Evolutionary conservation across 805 yeast species (phyloP).

Genomic region (Metschnikowia orientalis): DNA sequence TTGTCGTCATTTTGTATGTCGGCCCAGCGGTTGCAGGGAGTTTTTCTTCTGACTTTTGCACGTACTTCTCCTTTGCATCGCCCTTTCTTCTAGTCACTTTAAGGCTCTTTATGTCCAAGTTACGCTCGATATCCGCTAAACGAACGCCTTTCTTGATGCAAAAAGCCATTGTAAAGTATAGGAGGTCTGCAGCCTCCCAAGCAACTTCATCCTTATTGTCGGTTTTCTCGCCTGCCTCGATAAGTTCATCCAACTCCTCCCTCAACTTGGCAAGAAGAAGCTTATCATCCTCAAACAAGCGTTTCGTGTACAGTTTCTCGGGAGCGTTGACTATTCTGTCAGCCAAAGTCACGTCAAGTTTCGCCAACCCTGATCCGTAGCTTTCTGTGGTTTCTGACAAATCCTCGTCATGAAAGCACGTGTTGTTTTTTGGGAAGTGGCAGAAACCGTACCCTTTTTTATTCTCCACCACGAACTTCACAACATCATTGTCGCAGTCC

Average conservation of each 20-base stretch:
- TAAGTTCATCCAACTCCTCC: conserved; percentile 94
- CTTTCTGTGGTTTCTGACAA: conserved; percentile 38
- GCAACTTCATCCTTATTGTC: conserved; percentile 51
- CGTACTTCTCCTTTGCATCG: conserved; percentile 84
- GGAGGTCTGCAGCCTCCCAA: conserved; percentile 96
- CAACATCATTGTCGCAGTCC: conserved; percentile 92
- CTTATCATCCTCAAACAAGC: conserved; percentile 74
- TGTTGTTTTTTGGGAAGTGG: conserved; percentile 65
- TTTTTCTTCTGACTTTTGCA: conserved; percentile 11
- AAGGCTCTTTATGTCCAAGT: conserved; percentile 75
- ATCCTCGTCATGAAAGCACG: conserved; percentile 64
- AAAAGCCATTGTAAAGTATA: conserved; percentile 52
- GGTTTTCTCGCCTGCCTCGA: conserved; percentile 64
- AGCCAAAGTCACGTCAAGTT: conserved; percentile 61
- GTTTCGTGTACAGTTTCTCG: conserved; percentile 88
- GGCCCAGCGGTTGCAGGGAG: conserved; percentile 3
- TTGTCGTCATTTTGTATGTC: conserved; percentile 47
- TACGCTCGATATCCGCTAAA: conserved; percentile 74
- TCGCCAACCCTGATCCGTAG: conserved; percentile 57
- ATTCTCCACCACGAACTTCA: conserved; percentile 83
- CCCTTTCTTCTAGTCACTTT: conserved; percentile 93
- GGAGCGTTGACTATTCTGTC: conserved; percentile 70
- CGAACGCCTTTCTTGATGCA: conserved; percentile 70
- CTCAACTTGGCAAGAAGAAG: conserved; percentile 80
- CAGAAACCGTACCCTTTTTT: conserved; percentile 82